These are phyloP conservation scores for Acanthamoeba healyi DNA, from an alignment of 208 protist genomes.

Conservation along the genomic window DNA sequence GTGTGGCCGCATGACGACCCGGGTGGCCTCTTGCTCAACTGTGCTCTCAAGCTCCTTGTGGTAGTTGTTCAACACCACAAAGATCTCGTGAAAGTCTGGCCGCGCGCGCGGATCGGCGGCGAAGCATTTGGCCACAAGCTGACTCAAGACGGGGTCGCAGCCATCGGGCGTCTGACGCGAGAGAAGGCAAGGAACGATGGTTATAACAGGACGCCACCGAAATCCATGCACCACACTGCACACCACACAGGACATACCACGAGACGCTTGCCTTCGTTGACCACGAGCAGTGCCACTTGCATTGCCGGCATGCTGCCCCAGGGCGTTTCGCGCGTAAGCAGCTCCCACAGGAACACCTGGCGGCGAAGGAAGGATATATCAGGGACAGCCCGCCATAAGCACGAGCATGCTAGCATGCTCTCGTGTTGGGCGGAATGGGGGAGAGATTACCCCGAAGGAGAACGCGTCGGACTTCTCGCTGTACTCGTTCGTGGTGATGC, in stretches of 20 bases:
- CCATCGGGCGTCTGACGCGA: neutral
- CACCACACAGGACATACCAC: neutral
- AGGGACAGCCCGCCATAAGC: neutral
- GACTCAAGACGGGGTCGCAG: neutral
- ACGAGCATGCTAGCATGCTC: neutral
- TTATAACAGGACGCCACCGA: no score
- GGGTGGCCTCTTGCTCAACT: neutral
- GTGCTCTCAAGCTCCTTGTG: neutral
- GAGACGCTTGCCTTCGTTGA: slow-evolving; percentile 12
- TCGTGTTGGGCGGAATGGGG: neutral
- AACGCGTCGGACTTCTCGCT: slow-evolving; percentile 63
- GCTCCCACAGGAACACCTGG: slow-evolving; percentile 41
- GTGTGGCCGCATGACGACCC: neutral
- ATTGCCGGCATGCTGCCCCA: neutral
- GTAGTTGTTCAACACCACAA: neutral
- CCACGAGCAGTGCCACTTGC: neutral
- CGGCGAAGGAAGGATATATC: neutral
- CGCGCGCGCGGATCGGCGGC: neutral
- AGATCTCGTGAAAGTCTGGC: slow-evolving; percentile 43
- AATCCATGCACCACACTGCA: neutral
- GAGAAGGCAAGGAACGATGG: no score
- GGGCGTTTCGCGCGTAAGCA: neutral
- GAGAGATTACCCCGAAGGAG: slow-evolving; percentile 34
- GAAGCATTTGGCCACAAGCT: slow-evolving; percentile 6
- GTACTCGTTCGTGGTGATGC: slow-evolving; percentile 47